These are phyloP conservation scores for Ophiocordyceps robertsii DNA, from an alignment of 2,329 filamentous ascomycete genomes.

Conservation along the genomic window DNA sequence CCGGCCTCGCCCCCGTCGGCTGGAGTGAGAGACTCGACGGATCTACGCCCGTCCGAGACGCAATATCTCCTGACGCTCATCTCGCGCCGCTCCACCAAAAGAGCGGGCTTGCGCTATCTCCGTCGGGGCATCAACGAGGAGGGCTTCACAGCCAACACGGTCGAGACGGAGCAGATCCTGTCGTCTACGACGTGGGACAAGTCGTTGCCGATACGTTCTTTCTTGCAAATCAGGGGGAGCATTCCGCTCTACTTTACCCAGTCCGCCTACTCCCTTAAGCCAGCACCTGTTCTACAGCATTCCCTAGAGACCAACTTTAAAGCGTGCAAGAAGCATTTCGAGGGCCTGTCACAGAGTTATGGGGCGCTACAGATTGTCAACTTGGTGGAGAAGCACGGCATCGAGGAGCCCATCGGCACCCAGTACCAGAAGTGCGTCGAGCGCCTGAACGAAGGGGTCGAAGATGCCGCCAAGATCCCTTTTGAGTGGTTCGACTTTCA, in stretches of 20 bases:
- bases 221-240: conserved; percentile 77
- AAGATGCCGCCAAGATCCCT: conserved; percentile 23
- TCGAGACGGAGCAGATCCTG: conserved; percentile 92
- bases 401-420: conserved; percentile 66
- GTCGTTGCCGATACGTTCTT: conserved; percentile 57
- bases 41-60: conserved; percentile 34
- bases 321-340: conserved; percentile 72
- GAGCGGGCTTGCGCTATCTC: conserved; percentile 80
- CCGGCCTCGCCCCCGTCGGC: conserved; percentile 12
- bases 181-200: conserved; percentile 55
- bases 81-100: conserved; percentile 74
- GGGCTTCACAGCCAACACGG: conserved; percentile 75
- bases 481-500: conserved; percentile 99
- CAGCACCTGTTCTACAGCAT: conserved; percentile 68
- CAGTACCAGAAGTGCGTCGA: conserved; percentile 59
- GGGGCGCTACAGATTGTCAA: conserved; percentile 67
- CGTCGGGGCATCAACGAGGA: conserved; percentile 83
- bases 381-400: conserved; percentile 77
- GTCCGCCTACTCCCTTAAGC: conserved; percentile 85
- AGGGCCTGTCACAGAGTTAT: conserved; percentile 54
- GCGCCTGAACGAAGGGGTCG: conserved; percentile 49
- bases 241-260: conserved; percentile 95
- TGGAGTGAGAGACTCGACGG: conserved; percentile 17
- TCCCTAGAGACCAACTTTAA: conserved; percentile 64
- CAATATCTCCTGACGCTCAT: conserved; percentile 75